Conservation (phyloP, 2,329 filamentous ascomycete genomes). For the Cordyceps cateniannulata region DNA sequence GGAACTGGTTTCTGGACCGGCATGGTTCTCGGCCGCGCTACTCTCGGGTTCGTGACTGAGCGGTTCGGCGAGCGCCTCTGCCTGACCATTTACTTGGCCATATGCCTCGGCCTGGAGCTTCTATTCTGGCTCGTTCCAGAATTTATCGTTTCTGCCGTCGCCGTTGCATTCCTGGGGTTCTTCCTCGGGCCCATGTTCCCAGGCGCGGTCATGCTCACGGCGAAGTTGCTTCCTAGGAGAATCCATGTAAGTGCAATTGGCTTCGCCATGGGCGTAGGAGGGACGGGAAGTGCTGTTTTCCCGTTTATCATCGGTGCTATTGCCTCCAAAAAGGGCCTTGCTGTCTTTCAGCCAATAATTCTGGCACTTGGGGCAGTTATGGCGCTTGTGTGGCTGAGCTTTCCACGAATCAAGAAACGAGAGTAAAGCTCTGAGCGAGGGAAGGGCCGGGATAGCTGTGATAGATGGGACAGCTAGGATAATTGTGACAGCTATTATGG, state of each 20-base stretch:
- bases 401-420: conserved; percentile 28
- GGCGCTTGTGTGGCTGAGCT: conserved; percentile 28
- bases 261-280: conserved; percentile 67
- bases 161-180: conserved; percentile 64
- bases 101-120: conserved; percentile 56
- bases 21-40: conserved; percentile 60
- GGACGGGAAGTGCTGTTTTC: conserved; percentile 58
- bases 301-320: conserved; percentile 58
- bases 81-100: conserved; percentile 52
- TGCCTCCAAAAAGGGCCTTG: conserved; percentile 42
- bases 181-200: conserved; percentile 71
- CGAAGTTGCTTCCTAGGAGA: conserved; percentile 62
- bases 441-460: too few relatives aligned
- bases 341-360: conserved; percentile 44
- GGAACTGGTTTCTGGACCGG: conserved; percentile 77
- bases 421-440: conserved; percentile 11
- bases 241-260: conserved; percentile 68
- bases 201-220: conserved; percentile 61
- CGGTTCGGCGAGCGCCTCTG: conserved; percentile 58
- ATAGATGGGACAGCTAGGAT: too few relatives aligned
- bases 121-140: conserved; percentile 52
- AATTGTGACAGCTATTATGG: too few relatives aligned
- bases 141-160: conserved; percentile 52
- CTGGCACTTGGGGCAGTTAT: conserved; percentile 35
- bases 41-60: conserved; percentile 65